phyloP scores from a whole-genome alignment of 805 yeast genomes.

The Teunomyces funiuensis region DNA sequence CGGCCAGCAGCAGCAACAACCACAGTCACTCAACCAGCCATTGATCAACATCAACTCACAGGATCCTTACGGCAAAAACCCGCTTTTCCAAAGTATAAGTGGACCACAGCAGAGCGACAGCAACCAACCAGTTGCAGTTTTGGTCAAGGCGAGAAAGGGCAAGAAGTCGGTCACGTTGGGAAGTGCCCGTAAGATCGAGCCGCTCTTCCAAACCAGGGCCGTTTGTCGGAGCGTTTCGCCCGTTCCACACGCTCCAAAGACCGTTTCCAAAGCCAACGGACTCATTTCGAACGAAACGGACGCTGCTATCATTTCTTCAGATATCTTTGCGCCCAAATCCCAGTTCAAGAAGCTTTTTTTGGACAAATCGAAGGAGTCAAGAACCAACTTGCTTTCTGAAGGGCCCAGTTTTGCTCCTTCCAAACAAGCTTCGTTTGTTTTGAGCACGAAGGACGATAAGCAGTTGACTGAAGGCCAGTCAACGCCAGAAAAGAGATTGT shows the following conservation, averaged over 20 bases:
- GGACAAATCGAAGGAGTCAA: constrained; percentile 36
- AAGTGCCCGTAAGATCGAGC: constrained; percentile 61
- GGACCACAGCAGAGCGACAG: constrained; percentile 22
- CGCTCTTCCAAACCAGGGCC: constrained; percentile 35
- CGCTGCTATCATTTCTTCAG: constrained; percentile 67
- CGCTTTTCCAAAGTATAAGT: constrained; percentile 55
- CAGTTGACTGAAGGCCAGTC: background rate
- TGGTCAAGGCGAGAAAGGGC: constrained; percentile 15
- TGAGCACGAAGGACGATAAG: background rate
- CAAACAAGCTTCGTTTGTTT: constrained; percentile 3
- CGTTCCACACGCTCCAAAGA: background rate
- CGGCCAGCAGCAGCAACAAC: constrained; percentile 23
- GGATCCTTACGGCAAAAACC: constrained; percentile 79
- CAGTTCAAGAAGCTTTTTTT: constrained; percentile 55
- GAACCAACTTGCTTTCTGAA: constrained; percentile 7
- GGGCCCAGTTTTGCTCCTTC: background rate
- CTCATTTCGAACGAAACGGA: constrained; percentile 50
- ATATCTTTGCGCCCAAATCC: constrained; percentile 64
- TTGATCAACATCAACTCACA: constrained; percentile 31
- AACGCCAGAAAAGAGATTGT: background rate
- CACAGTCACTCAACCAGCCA: constrained; percentile 21
- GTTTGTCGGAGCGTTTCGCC: background rate
- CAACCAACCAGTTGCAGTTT: constrained; percentile 33
- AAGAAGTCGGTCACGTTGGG: constrained; percentile 61
- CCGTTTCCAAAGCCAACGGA: constrained; percentile 10